Evolutionary conservation across 73 alveolate species (phyloP), one percentile per base, ranked within the genome.

Genomic region (Breviolum minutum): DNA sequence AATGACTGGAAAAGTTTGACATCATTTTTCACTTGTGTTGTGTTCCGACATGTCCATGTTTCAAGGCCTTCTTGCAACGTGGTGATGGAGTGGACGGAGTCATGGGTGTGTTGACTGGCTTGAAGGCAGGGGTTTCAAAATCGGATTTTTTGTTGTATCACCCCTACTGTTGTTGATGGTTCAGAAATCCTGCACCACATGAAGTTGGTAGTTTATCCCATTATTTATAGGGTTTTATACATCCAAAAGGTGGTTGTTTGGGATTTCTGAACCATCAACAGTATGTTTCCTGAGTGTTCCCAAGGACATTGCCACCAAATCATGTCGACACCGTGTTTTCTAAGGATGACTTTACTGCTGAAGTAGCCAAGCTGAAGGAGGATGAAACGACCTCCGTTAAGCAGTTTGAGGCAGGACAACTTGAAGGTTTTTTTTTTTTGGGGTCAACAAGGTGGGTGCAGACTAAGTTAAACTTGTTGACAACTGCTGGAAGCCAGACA

Each of bases 11-110:
- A 40, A 40, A 40, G 5, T n/a, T 10, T 11, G 87, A n/a, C 87
- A 29, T 29, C 64, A 13, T 77, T 22, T 27, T 7, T 27, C 11
- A 9, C 48, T 80, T 80, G 89, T 12, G 89, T 40, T 40, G 24
- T 68, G 17, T 4, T 17, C 2, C 4, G 77, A 22, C 4, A 17
- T 68, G 89, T 9, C 11, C 69, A 66, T 66, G 10, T 40, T 60
- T 19, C 26, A 7, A 84, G 68, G 70, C 98, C 81, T 92, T 92
- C 91, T n/a, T 92, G 89, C 98, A 92, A 62, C 98, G 98, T 64
- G 98, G 98, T 11, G 98, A 92, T 27, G 98, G 98, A 32, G 89
- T 92, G 80, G 98, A 92, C 62, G 80, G 91, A 32, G 98, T 92
- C 48, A 24, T 60, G 91, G 98, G 98, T 22, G 98, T 92, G 26